Evolutionary conservation across 148 eudicot species (phyloP), one percentile per base, ranked within the genome.

Genomic region (Salicornia ramosissima): DNA sequence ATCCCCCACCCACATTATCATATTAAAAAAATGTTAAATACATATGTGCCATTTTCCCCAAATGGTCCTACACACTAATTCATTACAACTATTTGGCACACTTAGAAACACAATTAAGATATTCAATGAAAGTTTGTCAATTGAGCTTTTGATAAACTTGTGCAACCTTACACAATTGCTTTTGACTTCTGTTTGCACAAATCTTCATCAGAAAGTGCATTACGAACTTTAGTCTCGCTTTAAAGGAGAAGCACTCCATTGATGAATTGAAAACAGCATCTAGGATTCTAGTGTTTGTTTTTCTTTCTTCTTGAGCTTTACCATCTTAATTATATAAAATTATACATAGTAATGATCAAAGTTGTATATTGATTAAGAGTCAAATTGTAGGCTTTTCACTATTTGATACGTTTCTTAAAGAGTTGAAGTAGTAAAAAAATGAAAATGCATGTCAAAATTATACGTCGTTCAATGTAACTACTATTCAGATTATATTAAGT

Each of bases 201-300:
- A 29, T 26, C 53, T 57, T 70, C 42, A 43, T 70, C 42, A 43
- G 19, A 70, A 70, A 53, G 64, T 43, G 42, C 29, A 28, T 14
- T 29, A 4, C 11, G n/a, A 19, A 34, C 16, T 33, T 6, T 33
- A 36, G 16, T n/a, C 25, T 33, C 64, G 26, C 33, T 26, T 25
- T 2, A 26, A 13, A 13, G 24, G 26, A 6, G 24, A 11, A 6
- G 19, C 9, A 28, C 62, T 14, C 11, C 24, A n/a, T 60, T 58
- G 15, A 34, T 33, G 45, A n/a, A n/a, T n/a, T n/a, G n/a, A 60
- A 60, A 60, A 30, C 40, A 58, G 40, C 24, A 58, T n/a, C 10
- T 29, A 4, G n/a, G n/a, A 19, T 50, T n/a, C 24, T 46, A 46
- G 15, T 11, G 16, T 46, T 19, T 12, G 15, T 13, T 1, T 15